Evolutionary conservation across 163 green algal species (phyloP), one percentile per base, ranked within the genome.

Genomic region (Chlorella variabilis): DNA sequence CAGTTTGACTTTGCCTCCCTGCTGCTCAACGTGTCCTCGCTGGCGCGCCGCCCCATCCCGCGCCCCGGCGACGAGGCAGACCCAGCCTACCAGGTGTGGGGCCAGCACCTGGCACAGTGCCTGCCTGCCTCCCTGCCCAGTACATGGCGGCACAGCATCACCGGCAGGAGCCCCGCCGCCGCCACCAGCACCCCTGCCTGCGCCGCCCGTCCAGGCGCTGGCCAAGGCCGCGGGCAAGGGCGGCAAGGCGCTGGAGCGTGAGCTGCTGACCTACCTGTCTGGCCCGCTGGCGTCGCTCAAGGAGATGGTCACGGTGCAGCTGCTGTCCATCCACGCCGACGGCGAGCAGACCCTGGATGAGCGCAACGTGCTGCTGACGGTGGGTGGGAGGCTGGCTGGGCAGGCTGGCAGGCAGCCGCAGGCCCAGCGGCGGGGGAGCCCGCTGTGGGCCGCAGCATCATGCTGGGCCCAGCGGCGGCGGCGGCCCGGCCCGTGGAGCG

Each of bases 311-410:
- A 87, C 84, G 5, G 70, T 89, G 5, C 80, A 84, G 78, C 75
- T 91, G 81, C 81, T 91, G 63, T 86, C 77, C 38, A 75, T 45
- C 0, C 88, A 91, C 71, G 69, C 86, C 0, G 45, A 82, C 0
- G 77, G 86, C 29, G 88, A 91, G 86, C 73, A 87, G 45, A 83
- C 73, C 42, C 71, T 91, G 71, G 39, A 84, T 34, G 81, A 86
- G n/a, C 77, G 51, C 45, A 83, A 87, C 56, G 36, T 77, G 33
- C 51, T 78, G 34, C 34, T 78, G 29, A 68, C 54, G 34, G 71
- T 78, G 51, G 5, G 71, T 31, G 13, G 31, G 31, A 11, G 34
- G 61, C 7, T 42, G 31, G 58, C 4, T 11, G 61, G 25, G n/a
- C n/a, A n/a, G n/a, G n/a, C n/a, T n/a, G n/a, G n/a, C n/a, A n/a